Conservation (phyloP, 2,329 filamentous ascomycete species). For the Zalaria sp. region DNA sequence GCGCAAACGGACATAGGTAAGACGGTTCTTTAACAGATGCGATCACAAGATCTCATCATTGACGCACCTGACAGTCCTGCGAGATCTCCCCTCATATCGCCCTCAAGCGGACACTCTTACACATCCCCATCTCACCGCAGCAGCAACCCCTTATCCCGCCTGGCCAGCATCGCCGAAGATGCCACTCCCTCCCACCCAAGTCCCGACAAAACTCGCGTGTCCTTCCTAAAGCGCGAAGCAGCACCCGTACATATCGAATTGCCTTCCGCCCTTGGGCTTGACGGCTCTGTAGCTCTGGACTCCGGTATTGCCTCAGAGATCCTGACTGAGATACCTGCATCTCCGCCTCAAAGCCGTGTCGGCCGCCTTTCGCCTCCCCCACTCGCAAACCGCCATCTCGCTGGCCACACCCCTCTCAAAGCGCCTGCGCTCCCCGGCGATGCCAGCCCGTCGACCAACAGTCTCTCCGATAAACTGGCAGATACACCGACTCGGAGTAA, state of each 20-base stretch:
- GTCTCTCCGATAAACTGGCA: conserved; percentile 14
- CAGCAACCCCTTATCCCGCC: conserved; percentile 4
- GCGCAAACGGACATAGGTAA: conserved; percentile 18
- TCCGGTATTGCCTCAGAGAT: conserved; percentile 3
- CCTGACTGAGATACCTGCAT: conserved; percentile 17
- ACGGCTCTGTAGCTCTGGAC: conserved; percentile 5
- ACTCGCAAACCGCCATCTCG: conserved; percentile 13
- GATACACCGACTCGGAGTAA: conserved; percentile 22
- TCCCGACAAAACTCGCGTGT: background rate
- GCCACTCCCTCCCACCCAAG: conserved; percentile 11
- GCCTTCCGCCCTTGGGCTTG: conserved; percentile 3
- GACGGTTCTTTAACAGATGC: background rate
- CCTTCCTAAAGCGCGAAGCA: conserved; percentile 4
- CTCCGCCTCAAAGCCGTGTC: conserved; percentile 9
- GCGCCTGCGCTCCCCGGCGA: conserved; percentile 13
- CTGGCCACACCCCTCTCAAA: conserved; percentile 20
- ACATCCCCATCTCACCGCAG: conserved; percentile 9
- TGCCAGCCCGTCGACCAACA: conserved; percentile 11
- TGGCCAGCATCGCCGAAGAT: conserved; percentile 20
- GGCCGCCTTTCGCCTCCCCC: conserved; percentile 16
- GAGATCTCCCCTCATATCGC: conserved; percentile 18
- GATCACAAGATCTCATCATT: background rate
- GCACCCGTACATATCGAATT: conserved; percentile 6
- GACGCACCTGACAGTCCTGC: conserved; percentile 14
- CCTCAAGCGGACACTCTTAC: conserved; percentile 9